These are phyloP conservation scores for Fonsecaea monophora DNA, from an alignment of 2,329 filamentous ascomycete species.

Conservation along the genomic window DNA sequence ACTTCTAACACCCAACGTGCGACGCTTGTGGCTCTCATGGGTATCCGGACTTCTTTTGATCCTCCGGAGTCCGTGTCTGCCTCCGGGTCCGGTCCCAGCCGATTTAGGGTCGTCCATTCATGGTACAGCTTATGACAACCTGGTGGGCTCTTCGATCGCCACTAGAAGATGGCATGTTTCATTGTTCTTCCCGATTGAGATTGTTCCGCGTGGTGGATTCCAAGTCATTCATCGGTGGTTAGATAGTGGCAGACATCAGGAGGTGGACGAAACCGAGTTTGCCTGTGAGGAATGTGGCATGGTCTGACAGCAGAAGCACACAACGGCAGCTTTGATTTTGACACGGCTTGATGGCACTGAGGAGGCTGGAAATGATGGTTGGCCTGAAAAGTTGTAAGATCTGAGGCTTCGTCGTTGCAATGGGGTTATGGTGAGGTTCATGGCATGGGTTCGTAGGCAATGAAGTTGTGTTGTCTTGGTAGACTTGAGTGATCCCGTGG, in stretches of 20 bases:
- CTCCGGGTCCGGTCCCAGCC: conserved; percentile 4
- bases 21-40: background rate
- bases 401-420: background rate
- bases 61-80: conserved; percentile 1
- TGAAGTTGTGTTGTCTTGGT: background rate
- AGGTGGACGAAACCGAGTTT: background rate
- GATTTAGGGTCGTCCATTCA: background rate
- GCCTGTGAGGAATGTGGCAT: background rate
- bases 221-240: background rate
- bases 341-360: background rate
- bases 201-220: background rate
- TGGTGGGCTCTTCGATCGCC: background rate
- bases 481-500: background rate
- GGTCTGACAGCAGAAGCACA: background rate
- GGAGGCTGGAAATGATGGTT: background rate
- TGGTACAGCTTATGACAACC: background rate
- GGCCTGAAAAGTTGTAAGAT: background rate
- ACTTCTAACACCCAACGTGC: background rate
- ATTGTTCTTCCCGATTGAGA: background rate
- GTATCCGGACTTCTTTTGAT: background rate
- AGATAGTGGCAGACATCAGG: background rate
- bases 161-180: background rate
- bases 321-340: background rate
- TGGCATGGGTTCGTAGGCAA: background rate
- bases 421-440: background rate